These are phyloP conservation scores for Penicillium sp. DNA, from an alignment of 2,329 filamentous ascomycete genomes.

Conservation along the genomic window DNA sequence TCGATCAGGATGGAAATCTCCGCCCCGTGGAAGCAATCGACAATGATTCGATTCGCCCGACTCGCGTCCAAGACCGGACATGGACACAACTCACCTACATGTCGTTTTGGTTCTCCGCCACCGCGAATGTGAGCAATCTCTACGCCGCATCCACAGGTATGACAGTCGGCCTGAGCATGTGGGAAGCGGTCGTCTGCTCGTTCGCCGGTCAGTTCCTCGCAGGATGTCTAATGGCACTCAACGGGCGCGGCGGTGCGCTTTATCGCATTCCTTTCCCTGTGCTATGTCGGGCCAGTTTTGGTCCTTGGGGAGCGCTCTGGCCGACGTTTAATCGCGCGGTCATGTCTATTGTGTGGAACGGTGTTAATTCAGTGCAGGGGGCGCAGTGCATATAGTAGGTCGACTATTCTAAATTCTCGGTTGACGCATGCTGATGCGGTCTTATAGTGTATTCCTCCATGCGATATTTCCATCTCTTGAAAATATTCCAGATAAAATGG, in stretches of 20 bases:
- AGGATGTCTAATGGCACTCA: slow-evolving; percentile 43
- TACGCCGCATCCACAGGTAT: slow-evolving; percentile 48
- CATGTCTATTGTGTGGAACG: slow-evolving; percentile 54
- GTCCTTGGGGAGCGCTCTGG: slow-evolving; percentile 53
- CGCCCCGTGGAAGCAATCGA: slow-evolving; percentile 33
- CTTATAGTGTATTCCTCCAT: slow-evolving; percentile 44
- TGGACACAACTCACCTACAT: slow-evolving; percentile 50
- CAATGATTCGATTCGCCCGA: slow-evolving; percentile 50
- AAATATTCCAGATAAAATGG: slow-evolving; percentile 47
- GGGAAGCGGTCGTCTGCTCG: slow-evolving; percentile 52
- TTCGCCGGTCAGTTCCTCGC: slow-evolving; percentile 48
- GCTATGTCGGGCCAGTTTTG: slow-evolving; percentile 50
- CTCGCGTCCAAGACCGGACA: slow-evolving; percentile 46
- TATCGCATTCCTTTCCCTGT: slow-evolving; percentile 53
- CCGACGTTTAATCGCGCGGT: slow-evolving; percentile 45
- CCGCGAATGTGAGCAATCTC: slow-evolving; percentile 46
- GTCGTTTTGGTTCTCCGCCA: slow-evolving; percentile 49
- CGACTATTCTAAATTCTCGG: no score
- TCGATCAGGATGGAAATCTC: slow-evolving; percentile 22
- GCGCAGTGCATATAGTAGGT: slow-evolving; percentile 43
- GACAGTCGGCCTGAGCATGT: slow-evolving; percentile 54
- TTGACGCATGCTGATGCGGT: no score
- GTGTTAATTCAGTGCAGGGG: slow-evolving; percentile 47
- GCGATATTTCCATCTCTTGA: slow-evolving; percentile 50
- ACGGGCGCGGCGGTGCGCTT: slow-evolving; percentile 49